phyloP scores from a whole-genome alignment of 257 asterid genomes.

The Gentiana straminea region DNA sequence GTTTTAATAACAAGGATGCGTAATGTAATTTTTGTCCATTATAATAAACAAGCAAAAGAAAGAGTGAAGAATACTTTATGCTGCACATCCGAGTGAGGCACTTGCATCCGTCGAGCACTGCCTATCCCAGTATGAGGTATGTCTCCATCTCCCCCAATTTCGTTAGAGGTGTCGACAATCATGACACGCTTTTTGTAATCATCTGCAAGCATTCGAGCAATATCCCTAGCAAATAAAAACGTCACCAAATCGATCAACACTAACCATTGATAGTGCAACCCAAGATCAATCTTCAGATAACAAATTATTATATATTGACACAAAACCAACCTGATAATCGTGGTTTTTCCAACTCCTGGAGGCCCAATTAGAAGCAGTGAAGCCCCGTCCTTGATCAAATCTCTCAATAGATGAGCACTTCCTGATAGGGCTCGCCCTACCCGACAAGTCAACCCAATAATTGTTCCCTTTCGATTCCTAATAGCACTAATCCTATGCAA shows the following conservation, averaged over 20 bases:
- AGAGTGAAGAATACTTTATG: constrained; percentile 50
- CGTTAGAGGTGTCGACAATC: constrained; percentile 99
- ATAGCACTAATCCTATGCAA: constrained; percentile 91
- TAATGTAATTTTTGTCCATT: too few relatives aligned
- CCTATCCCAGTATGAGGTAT: constrained; percentile 95
- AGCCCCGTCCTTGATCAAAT: constrained; percentile 69
- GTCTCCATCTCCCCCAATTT: constrained; percentile 98
- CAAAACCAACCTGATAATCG: constrained; percentile 67
- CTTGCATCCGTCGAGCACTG: constrained; percentile 96
- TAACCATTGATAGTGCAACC: not conserved
- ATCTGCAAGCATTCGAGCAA: constrained; percentile 95
- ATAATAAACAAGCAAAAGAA: too few relatives aligned
- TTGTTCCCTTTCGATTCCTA: constrained; percentile 71
- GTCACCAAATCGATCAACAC: constrained; percentile 7
- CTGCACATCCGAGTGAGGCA: constrained; percentile 82
- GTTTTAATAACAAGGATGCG: too few relatives aligned
- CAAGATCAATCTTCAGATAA: not conserved
- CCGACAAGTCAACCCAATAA: constrained; percentile 91
- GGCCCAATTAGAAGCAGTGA: constrained; percentile 87
- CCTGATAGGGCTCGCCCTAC: constrained; percentile 92
- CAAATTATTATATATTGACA: not conserved
- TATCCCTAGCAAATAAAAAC: constrained; percentile 49
- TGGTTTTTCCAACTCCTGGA: constrained; percentile 97
- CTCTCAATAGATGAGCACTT: constrained; percentile 75
- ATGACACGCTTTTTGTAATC: constrained; percentile 85